A percentile compares a stretch with the other conserved stretches of the same genome.
phyloP scores from a whole-genome alignment of 2,329 filamentous ascomycete genomes.

The Hymenoscyphus scutula region DNA sequence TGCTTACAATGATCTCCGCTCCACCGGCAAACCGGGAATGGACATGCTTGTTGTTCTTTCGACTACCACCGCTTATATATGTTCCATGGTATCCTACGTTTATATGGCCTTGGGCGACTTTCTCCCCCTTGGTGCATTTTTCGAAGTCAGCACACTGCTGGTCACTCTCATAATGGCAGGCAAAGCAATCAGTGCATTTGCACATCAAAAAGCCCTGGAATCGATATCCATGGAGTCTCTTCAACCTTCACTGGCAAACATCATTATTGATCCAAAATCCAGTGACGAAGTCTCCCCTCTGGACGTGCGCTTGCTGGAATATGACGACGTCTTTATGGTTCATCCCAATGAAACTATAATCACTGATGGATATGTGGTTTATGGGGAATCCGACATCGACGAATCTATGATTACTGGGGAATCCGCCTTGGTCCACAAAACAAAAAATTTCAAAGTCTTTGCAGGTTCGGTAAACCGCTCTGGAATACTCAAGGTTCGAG shows the following conservation, averaged over 20 bases:
- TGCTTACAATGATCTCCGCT: conserved; percentile 60
- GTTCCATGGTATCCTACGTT: conserved; percentile 55
- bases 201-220: conserved; percentile 53
- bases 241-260: conserved; percentile 52
- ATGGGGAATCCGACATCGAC: conserved; percentile 64
- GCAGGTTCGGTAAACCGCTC: conserved; percentile 68
- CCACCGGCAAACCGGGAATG: conserved; percentile 62
- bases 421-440: conserved; percentile 58
- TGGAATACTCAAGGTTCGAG: conserved; percentile 56
- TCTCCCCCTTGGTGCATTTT: conserved; percentile 51
- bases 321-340: conserved; percentile 66
- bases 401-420: conserved; percentile 81
- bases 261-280: conserved; percentile 45
- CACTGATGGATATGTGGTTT: conserved; percentile 67
- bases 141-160: conserved; percentile 61
- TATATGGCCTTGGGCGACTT: conserved; percentile 42
- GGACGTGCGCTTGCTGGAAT: conserved; percentile 66
- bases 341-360: conserved; percentile 56
- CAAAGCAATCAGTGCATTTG: conserved; percentile 50
- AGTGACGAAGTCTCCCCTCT: conserved; percentile 48
- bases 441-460: conserved; percentile 51
- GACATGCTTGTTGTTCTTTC: conserved; percentile 66
- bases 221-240: conserved; percentile 56
- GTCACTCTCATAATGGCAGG: conserved; percentile 60
- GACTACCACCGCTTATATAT: conserved; percentile 63